These are phyloP conservation scores for Globisporangium iwayamae DNA, from an alignment of 352 stramenopile genomes.

Conservation along the genomic window DNA sequence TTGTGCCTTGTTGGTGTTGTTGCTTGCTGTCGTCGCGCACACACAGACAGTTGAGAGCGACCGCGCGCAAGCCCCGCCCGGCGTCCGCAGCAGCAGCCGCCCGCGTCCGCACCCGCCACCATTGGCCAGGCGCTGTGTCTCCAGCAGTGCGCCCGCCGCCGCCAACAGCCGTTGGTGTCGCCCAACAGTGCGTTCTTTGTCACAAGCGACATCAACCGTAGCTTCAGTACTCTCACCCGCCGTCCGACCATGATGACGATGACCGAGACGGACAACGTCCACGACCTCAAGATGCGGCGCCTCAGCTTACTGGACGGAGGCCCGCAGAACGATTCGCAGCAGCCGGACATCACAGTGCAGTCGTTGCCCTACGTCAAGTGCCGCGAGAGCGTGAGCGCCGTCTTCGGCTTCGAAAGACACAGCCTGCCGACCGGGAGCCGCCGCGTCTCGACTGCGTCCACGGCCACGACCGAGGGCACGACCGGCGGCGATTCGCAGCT, in stretches of 20 bases:
- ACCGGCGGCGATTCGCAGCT: conserved; percentile 8
- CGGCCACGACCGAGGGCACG: conserved; percentile 23
- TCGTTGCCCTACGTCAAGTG: conserved; percentile 72
- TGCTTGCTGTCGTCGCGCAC: neutral
- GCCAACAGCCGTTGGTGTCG: conserved; percentile 15
- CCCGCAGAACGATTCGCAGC: neutral
- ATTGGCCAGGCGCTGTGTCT: conserved; percentile 58
- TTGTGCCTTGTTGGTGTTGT: neutral
- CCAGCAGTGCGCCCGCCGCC: conserved; percentile 33
- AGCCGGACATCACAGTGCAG: conserved; percentile 38
- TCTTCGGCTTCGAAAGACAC: conserved; percentile 49
- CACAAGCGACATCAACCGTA: conserved; percentile 14
- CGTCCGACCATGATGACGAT: conserved; percentile 17
- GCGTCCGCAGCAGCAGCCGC: conserved; percentile 1
- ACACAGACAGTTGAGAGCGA: conserved; percentile 15
- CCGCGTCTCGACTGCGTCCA: conserved; percentile 44
- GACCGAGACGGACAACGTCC: conserved; percentile 8
- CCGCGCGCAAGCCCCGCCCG: conserved; percentile 2
- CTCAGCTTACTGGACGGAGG: neutral
- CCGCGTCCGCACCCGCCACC: conserved; percentile 19
- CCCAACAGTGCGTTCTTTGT: conserved; percentile 12
- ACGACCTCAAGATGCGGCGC: conserved; percentile 11
- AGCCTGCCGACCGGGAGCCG: conserved; percentile 14
- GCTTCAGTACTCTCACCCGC: neutral
- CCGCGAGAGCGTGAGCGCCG: conserved; percentile 47